Percentiles rank a stretch among this genome's conserved stretches.
Evolutionary conservation across 441 rosid genomes (phyloP).

Genomic region (Corymbia citriodora): DNA sequence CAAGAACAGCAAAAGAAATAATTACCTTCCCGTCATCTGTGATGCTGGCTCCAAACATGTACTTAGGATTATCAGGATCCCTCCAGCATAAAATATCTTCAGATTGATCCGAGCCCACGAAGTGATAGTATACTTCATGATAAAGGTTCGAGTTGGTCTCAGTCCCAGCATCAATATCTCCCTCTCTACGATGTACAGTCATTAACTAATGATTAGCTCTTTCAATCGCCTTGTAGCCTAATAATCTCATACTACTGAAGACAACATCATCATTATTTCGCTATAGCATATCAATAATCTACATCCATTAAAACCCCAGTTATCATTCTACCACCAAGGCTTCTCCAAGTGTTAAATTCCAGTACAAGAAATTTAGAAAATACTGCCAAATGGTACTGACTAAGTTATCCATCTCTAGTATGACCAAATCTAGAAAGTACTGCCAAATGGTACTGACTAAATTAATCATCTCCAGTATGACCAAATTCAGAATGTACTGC

Average conservation of each 20-base stretch:
- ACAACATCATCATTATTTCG: background rate
- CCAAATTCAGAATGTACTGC: background rate
- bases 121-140: conserved; percentile 80
- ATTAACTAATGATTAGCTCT: background rate
- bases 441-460: background rate
- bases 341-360: background rate
- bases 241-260: background rate
- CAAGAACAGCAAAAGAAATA: background rate
- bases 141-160: conserved; percentile 79
- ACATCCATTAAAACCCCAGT: background rate
- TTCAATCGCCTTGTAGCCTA: background rate
- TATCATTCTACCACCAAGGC: background rate
- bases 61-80: conserved; percentile 77
- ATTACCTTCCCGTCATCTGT: conserved; percentile 87
- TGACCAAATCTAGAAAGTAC: background rate
- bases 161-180: conserved; percentile 87
- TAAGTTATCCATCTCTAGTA: background rate
- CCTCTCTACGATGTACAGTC: conserved; percentile 47
- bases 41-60: conserved; percentile 42
- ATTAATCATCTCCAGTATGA: background rate
- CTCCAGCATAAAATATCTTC: conserved; percentile 92
- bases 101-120: conserved; percentile 74
- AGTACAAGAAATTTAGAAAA: background rate
- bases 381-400: background rate
- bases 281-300: background rate